These are phyloP conservation scores for Myrmaecium sp. DNA, from an alignment of 2,329 filamentous ascomycete species.

Conservation along the genomic window DNA sequence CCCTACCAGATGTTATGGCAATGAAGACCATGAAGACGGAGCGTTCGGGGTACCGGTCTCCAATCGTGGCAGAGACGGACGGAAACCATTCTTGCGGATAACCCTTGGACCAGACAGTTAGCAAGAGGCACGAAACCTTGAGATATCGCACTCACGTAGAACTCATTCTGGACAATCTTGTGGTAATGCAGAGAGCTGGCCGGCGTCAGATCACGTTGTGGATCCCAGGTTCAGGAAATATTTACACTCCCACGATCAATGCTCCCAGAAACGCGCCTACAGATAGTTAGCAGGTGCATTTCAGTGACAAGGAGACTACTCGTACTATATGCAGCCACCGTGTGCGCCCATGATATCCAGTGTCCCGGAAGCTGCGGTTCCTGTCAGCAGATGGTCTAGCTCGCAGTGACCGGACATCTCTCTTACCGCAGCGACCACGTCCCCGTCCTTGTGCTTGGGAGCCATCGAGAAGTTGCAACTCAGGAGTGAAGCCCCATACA, in stretches of 20 bases:
- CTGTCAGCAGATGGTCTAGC: slow-evolving; percentile 12
- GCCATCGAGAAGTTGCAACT: slow-evolving; percentile 28
- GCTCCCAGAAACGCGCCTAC: slow-evolving; percentile 73
- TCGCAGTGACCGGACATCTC: slow-evolving; percentile 4
- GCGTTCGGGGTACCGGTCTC: slow-evolving; percentile 89
- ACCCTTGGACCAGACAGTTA: slow-evolving; percentile 17
- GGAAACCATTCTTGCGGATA: slow-evolving; percentile 86
- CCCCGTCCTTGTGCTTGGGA: slow-evolving; percentile 44
- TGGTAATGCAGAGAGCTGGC: slow-evolving; percentile 65
- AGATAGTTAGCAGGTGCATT: slow-evolving; percentile 6
- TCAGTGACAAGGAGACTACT: neutral
- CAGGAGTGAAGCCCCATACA: slow-evolving; percentile 6
- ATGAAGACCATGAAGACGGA: slow-evolving; percentile 97
- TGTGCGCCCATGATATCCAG: slow-evolving; percentile 86
- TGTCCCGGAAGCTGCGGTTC: slow-evolving; percentile 54
- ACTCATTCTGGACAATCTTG: slow-evolving; percentile 96
- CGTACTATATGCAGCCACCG: slow-evolving; percentile 59
- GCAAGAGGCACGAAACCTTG: slow-evolving; percentile 3
- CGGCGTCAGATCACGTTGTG: slow-evolving; percentile 11
- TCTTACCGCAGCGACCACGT: slow-evolving; percentile 42
- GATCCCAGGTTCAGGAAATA: slow-evolving; percentile 5
- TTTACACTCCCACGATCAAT: slow-evolving; percentile 51
- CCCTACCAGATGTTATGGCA: slow-evolving; percentile 72
- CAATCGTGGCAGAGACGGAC: slow-evolving; percentile 90
- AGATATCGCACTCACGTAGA: slow-evolving; percentile 39